These are phyloP conservation scores for Ogataea naganishii DNA, from an alignment of 805 yeast genomes.

Conservation along the genomic window DNA sequence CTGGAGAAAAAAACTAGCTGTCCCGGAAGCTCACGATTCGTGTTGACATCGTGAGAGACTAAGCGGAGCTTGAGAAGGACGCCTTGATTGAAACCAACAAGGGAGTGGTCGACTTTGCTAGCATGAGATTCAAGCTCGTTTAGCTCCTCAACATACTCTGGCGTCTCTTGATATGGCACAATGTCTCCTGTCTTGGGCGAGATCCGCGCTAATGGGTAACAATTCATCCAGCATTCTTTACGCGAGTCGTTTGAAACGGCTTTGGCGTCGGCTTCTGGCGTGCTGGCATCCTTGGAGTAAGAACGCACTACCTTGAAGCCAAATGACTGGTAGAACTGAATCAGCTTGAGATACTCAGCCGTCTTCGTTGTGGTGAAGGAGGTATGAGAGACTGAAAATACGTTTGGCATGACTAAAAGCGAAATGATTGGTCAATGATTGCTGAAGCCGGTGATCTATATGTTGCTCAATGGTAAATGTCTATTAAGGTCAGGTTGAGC, in stretches of 20 bases:
- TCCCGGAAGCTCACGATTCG: slow-evolving; percentile 25
- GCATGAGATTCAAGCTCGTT: slow-evolving; percentile 4
- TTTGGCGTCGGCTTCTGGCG: slow-evolving; percentile 21
- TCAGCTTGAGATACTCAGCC: slow-evolving; percentile 34
- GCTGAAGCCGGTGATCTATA: no score
- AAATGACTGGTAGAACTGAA: slow-evolving; percentile 47
- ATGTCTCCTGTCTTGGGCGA: slow-evolving; percentile 8
- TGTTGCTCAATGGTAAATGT: no score
- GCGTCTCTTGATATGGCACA: slow-evolving; percentile 29
- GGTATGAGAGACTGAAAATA: slow-evolving; percentile 36
- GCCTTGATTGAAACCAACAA: slow-evolving; percentile 25
- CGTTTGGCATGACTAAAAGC: no score
- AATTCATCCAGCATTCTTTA: slow-evolving; percentile 65
- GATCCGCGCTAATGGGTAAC: slow-evolving; percentile 39
- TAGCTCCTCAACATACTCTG: slow-evolving; percentile 12
- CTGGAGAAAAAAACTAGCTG: slow-evolving; percentile 32
- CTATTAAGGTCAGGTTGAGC: no score
- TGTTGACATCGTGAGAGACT: slow-evolving; percentile 25
- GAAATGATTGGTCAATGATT: no score
- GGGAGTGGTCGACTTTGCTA: slow-evolving; percentile 1
- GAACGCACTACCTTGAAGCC: slow-evolving; percentile 57
- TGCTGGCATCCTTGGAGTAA: slow-evolving; percentile 44
- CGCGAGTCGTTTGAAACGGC: slow-evolving; percentile 63
- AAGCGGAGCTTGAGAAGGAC: slow-evolving; percentile 39
- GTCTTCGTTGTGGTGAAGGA: slow-evolving; percentile 53